Evolutionary conservation across 2,329 filamentous ascomycete species (phyloP).

Genomic region (Bipolaris oryzae): DNA sequence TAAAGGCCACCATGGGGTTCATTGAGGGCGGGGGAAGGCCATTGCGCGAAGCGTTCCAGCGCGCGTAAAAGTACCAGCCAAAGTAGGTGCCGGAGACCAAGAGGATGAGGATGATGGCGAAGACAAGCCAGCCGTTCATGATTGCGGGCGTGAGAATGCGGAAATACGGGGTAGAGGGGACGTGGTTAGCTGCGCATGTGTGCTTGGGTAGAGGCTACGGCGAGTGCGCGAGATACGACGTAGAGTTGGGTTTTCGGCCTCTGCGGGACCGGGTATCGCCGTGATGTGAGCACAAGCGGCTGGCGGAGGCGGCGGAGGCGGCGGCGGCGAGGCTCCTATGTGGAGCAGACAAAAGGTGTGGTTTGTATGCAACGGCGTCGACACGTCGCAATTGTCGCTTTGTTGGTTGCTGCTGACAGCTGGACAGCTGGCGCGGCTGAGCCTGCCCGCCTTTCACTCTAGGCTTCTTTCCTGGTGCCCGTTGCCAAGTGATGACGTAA

Average conservation of each 20-base stretch:
- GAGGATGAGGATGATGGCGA: conserved; percentile 75
- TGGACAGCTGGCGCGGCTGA: conserved; percentile 21
- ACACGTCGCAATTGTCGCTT: conserved; percentile 15
- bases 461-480: conserved; percentile 3
- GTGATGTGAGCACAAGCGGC: not conserved
- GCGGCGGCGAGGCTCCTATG: not conserved
- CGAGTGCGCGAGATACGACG: conserved; percentile 14
- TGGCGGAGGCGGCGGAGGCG: not conserved
- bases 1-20: conserved; percentile 76
- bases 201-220: conserved; percentile 15
- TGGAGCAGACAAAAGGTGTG: not conserved
- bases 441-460: conserved; percentile 19
- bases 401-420: conserved; percentile 21
- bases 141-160: conserved; percentile 23
- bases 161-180: not conserved
- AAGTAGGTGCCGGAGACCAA: conserved; percentile 64
- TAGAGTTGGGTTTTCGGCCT: conserved; percentile 4
- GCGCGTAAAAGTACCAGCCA: conserved; percentile 74
- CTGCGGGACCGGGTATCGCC: not conserved
- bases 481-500: conserved; percentile 39
- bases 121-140: conserved; percentile 57
- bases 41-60: conserved; percentile 73
- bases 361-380: conserved; percentile 4
- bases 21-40: conserved; percentile 75
- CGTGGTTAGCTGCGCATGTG: conserved; percentile 16